phyloP scores from a whole-genome alignment of 1,139 yeast genomes.

The Sugiyamaella sp. region DNA sequence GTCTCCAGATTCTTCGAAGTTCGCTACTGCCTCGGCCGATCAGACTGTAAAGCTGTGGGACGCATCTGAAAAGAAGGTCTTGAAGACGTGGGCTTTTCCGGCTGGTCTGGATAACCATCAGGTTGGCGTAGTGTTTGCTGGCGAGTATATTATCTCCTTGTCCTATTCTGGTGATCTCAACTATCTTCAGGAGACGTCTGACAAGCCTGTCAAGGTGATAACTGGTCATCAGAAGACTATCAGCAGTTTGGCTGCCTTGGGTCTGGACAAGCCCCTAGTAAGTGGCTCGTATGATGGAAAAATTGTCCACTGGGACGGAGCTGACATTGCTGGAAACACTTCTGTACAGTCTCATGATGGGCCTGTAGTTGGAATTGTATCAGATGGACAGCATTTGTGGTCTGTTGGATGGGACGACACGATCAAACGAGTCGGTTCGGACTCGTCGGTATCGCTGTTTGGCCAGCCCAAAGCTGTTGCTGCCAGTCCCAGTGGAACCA shows the following conservation, averaged over 20 bases:
- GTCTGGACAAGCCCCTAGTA: slow-evolving; percentile 36
- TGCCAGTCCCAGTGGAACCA: slow-evolving; percentile 34
- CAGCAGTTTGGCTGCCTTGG: slow-evolving; percentile 52
- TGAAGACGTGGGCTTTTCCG: slow-evolving; percentile 38
- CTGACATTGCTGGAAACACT: slow-evolving; percentile 11
- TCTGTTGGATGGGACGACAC: slow-evolving; percentile 91
- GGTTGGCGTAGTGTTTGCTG: slow-evolving; percentile 74
- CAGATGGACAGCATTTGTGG: slow-evolving; percentile 42
- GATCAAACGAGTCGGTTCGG: slow-evolving; percentile 50
- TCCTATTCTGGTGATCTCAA: slow-evolving; percentile 74
- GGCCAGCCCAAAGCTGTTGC: slow-evolving; percentile 68
- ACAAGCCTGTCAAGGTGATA: slow-evolving; percentile 50
- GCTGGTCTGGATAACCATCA: slow-evolving; percentile 62
- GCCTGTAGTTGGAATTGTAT: slow-evolving; percentile 42
- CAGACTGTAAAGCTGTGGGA: slow-evolving; percentile 69
- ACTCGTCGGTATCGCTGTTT: slow-evolving; percentile 34
- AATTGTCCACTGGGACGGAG: slow-evolving; percentile 57
- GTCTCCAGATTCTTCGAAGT: slow-evolving; percentile 55
- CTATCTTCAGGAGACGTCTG: slow-evolving; percentile 49
- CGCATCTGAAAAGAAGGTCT: slow-evolving; percentile 38
- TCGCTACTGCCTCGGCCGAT: slow-evolving; percentile 88
- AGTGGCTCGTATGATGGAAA: slow-evolving; percentile 90
- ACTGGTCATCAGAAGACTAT: slow-evolving; percentile 83
- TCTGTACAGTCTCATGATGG: slow-evolving; percentile 32
- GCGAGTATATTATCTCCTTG: slow-evolving; percentile 61